A percentile compares a stretch with the other conserved stretches of the same genome.
phyloP scores from a whole-genome alignment of 169 alveolate genomes.

The Eimeria necatrix region DNA sequence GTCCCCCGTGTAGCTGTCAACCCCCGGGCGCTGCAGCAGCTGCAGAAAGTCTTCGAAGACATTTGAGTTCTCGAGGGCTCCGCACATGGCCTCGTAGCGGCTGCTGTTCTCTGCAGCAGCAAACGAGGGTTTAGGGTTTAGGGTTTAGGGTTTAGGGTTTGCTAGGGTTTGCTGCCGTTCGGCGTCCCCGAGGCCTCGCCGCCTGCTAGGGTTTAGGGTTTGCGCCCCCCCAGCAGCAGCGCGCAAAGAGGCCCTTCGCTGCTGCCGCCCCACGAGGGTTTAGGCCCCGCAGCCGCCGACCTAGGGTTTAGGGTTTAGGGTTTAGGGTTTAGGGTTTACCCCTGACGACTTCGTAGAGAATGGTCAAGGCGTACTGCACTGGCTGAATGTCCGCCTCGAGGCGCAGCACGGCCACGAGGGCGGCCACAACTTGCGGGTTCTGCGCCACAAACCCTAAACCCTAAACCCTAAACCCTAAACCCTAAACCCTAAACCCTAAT shows the following conservation, averaged over 20 bases:
- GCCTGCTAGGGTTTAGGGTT: constrained; percentile 46
- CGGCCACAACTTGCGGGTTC: constrained; percentile 9
- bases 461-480: constrained; percentile 55
- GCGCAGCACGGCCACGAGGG: neutral
- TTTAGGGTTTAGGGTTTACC: neutral
- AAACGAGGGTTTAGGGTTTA: neutral
- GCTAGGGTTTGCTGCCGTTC: neutral
- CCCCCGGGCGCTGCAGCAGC: constrained; percentile 38
- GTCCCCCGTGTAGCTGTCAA: constrained; percentile 76
- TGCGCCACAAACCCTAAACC: constrained; percentile 36
- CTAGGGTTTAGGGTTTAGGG: constrained; percentile 45
- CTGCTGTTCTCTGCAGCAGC: constrained; percentile 70
- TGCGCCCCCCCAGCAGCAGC: constrained; percentile 34
- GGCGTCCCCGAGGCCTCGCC: neutral
- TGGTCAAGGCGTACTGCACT: neutral
- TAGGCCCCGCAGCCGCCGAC: neutral
- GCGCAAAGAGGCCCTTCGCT: neutral
- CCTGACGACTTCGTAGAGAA: neutral
- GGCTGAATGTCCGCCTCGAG: neutral
- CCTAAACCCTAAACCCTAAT: constrained; percentile 11
- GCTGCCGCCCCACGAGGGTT: neutral
- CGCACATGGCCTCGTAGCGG: constrained; percentile 73
- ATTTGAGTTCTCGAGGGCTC: neutral
- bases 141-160: constrained; percentile 52
- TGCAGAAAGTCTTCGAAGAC: constrained; percentile 61